Evolutionary conservation across 73 alveolate species (phyloP).

Genomic region (Paramecium caudatum): DNA sequence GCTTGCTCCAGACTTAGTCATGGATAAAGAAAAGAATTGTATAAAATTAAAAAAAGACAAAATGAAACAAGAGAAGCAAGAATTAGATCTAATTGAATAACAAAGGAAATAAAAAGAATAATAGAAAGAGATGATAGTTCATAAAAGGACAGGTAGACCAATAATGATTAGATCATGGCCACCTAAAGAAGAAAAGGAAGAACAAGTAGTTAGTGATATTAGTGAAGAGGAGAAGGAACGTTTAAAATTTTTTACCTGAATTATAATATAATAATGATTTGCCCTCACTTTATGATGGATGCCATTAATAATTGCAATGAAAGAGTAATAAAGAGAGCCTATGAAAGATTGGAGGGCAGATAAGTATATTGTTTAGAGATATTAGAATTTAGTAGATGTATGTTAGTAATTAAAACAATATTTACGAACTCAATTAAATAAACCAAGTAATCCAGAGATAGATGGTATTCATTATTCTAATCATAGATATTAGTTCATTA

Average conservation of each 20-base stretch:
- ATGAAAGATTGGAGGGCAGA: conserved; percentile 34
- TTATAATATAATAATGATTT: background rate
- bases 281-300: conserved; percentile 1
- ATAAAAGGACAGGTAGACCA: background rate
- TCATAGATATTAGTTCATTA: conserved; percentile 22
- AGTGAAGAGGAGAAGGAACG: conserved; percentile 23
- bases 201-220: background rate
- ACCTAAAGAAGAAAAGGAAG: conserved; percentile 47
- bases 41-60: background rate
- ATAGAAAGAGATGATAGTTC: conserved; percentile 25
- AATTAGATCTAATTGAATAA: background rate
- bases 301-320: conserved; percentile 46
- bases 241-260: background rate
- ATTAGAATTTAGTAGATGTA: conserved; percentile 39
- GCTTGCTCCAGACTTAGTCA: conserved; percentile 11
- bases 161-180: conserved; percentile 64
- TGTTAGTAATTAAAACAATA: conserved; percentile 34
- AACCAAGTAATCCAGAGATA: background rate
- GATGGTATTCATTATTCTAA: background rate
- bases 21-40: conserved; percentile 33
- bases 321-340: conserved; percentile 54
- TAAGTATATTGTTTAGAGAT: background rate
- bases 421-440: conserved; percentile 22
- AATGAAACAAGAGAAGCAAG: conserved; percentile 22
- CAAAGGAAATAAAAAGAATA: conserved; percentile 10